These are phyloP conservation scores for Marasmius oreades DNA, from an alignment of 1,284 basidiomycete species.

Conservation along the genomic window DNA sequence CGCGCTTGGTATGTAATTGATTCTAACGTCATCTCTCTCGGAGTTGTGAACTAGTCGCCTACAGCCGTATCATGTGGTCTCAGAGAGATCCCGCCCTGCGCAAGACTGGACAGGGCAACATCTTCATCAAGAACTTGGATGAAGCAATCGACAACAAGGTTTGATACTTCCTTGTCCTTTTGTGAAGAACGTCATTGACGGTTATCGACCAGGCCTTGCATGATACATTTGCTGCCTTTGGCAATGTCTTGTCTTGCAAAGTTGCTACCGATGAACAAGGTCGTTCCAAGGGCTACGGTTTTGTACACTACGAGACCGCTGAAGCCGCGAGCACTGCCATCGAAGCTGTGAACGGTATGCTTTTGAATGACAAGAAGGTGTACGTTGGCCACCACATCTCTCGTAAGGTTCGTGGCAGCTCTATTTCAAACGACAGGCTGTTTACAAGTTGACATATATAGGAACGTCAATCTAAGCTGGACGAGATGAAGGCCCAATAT, in stretches of 20 bases:
- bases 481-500: conserved; percentile 95
- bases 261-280: conserved; percentile 94
- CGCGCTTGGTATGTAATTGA: conserved; percentile 76
- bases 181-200: conserved; percentile 4
- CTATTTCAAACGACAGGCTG: conserved; percentile 1
- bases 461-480: conserved; percentile 97
- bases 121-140: conserved; percentile 99
- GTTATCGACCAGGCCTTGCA: conserved; percentile 75
- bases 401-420: conserved; percentile 68
- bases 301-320: conserved; percentile 98
- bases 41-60: conserved; percentile 17
- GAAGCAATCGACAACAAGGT: conserved; percentile 99
- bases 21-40: not conserved
- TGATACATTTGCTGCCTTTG: conserved; percentile 99
- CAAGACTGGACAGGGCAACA: conserved; percentile 99
- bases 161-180: not conserved
- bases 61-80: conserved; percentile 99
- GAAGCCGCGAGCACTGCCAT: conserved; percentile 97
- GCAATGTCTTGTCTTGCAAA: conserved; percentile 99
- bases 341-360: conserved; percentile 99
- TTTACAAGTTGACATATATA: conserved; percentile 24
- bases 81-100: conserved; percentile 99
- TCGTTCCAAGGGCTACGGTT: conserved; percentile 94
- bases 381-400: conserved; percentile 98
- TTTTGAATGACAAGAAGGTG: conserved; percentile 99